phyloP scores from a whole-genome alignment of 2,329 filamentous ascomycete genomes.

The Colletotrichum gigasporum region DNA sequence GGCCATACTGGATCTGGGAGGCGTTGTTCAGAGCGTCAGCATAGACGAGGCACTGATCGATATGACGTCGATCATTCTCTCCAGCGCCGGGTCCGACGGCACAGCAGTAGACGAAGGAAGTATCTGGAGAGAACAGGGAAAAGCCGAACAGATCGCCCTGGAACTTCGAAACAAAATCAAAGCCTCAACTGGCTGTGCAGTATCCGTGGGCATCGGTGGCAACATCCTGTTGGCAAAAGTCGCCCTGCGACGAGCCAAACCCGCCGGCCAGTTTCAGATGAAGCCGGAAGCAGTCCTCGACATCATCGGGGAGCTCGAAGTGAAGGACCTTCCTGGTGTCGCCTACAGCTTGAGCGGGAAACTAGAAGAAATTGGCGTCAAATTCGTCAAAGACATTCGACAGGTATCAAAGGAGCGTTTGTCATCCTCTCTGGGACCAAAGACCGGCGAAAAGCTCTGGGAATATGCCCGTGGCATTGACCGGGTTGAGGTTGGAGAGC shows the following conservation, averaged over 20 bases:
- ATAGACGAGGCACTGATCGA: slow-evolving; percentile 95
- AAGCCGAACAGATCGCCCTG: slow-evolving; percentile 76
- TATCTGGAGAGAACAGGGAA: slow-evolving; percentile 80
- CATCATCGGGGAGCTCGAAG: slow-evolving; percentile 80
- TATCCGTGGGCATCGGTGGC: slow-evolving; percentile 90
- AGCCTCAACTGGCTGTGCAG: slow-evolving; percentile 80
- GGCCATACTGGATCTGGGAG: slow-evolving; percentile 80
- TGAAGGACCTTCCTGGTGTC: slow-evolving; percentile 89
- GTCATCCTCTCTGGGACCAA: slow-evolving; percentile 80
- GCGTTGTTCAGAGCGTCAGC: slow-evolving; percentile 93
- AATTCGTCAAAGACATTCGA: slow-evolving; percentile 84
- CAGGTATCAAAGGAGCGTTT: slow-evolving; percentile 80
- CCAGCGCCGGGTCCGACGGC: slow-evolving; percentile 73
- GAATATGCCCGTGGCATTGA: slow-evolving; percentile 93
- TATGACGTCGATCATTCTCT: slow-evolving; percentile 75
- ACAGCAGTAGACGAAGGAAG: slow-evolving; percentile 72
- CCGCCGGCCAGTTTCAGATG: slow-evolving; percentile 90
- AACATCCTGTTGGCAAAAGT: slow-evolving; percentile 94
- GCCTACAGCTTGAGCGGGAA: slow-evolving; percentile 89
- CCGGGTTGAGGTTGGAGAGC: slow-evolving; percentile 83
- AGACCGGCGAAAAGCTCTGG: slow-evolving; percentile 90
- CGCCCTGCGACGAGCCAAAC: slow-evolving; percentile 90
- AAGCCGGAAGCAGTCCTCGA: slow-evolving; percentile 81
- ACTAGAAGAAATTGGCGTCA: slow-evolving; percentile 86
- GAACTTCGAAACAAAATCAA: slow-evolving; percentile 76